These are phyloP conservation scores for Phytophthora multivora DNA, from an alignment of 352 stramenopile species.

Conservation along the genomic window DNA sequence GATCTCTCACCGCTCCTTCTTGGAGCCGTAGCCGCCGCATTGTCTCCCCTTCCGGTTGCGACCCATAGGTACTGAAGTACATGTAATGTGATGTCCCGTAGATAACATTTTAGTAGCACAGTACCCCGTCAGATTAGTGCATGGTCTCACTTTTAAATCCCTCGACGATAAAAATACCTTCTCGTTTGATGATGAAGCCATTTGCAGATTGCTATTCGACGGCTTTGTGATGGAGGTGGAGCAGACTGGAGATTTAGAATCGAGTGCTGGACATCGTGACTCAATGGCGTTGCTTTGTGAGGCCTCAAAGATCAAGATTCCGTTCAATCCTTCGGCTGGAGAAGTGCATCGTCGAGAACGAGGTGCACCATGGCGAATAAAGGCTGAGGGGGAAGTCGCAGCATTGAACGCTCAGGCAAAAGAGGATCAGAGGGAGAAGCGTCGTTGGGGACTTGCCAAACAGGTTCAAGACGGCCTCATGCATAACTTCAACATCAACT, in stretches of 20 bases:
- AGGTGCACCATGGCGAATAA: constrained; percentile 53
- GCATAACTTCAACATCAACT: constrained; percentile 76
- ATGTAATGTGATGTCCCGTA: constrained; percentile 9
- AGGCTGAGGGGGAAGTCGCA: constrained; percentile 45
- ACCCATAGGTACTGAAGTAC: no score
- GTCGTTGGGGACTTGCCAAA: constrained; percentile 73
- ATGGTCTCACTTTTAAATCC: no score
- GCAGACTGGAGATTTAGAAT: not conserved
- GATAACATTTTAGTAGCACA: no score
- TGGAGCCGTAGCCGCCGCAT: constrained; percentile 72
- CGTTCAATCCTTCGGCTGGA: constrained; percentile 61
- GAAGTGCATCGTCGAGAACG: constrained; percentile 70
- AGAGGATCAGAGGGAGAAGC: constrained; percentile 72
- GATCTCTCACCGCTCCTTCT: constrained; percentile 61
- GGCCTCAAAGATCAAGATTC: constrained; percentile 42
- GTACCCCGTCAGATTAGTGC: no score
- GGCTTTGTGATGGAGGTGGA: constrained; percentile 7
- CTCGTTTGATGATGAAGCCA: not conserved
- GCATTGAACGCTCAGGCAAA: constrained; percentile 46
- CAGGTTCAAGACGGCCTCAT: constrained; percentile 72
- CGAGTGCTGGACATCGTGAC: constrained; percentile 14
- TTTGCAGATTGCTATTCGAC: not conserved
- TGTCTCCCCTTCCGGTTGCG: constrained; percentile 75
- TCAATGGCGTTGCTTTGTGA: constrained; percentile 23
- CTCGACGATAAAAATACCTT: constrained; percentile 13